These are phyloP conservation scores for Perilla frutescens DNA, from an alignment of 257 asterid species.

Conservation along the genomic window DNA sequence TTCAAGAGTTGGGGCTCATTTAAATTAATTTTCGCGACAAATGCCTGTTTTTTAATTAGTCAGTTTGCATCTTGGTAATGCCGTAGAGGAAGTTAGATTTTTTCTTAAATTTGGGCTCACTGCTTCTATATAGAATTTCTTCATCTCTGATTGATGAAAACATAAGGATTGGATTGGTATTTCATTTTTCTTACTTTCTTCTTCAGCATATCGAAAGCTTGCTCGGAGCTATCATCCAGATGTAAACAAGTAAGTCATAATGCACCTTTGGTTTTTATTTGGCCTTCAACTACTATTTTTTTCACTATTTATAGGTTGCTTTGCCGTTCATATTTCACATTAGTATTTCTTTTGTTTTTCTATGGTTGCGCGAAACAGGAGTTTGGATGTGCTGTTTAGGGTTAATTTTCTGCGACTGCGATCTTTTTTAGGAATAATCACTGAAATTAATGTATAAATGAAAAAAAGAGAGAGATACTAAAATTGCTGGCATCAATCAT, in stretches of 20 bases:
- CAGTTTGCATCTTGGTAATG: conserved; percentile 15
- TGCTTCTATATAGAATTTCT: not conserved
- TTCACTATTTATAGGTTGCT: not conserved
- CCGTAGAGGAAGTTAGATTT: not conserved
- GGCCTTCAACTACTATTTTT: not conserved
- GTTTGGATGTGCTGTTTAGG: not conserved
- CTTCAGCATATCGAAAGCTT: conserved; percentile 93
- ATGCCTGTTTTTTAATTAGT: conserved; percentile 8
- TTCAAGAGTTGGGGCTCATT: not conserved
- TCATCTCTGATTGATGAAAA: not conserved
- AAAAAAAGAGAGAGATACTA: not conserved
- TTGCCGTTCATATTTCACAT: not conserved
- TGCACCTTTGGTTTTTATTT: conserved; percentile 8
- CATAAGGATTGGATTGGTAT: not conserved
- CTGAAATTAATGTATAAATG: not conserved
- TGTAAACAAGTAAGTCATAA: conserved; percentile 81
- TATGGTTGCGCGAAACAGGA: not conserved
- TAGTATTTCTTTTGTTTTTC: not conserved
- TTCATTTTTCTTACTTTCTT: conserved; percentile 28
- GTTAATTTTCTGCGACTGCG: not conserved
- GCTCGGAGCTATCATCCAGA: conserved; percentile 97
- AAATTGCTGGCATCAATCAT: not conserved
- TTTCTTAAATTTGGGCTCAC: not conserved
- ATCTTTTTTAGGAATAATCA: conserved; percentile 4
- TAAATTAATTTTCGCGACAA: conserved; percentile 1